phyloP scores from a whole-genome alignment of 805 yeast genomes.

The Lipomyces sp. region DNA sequence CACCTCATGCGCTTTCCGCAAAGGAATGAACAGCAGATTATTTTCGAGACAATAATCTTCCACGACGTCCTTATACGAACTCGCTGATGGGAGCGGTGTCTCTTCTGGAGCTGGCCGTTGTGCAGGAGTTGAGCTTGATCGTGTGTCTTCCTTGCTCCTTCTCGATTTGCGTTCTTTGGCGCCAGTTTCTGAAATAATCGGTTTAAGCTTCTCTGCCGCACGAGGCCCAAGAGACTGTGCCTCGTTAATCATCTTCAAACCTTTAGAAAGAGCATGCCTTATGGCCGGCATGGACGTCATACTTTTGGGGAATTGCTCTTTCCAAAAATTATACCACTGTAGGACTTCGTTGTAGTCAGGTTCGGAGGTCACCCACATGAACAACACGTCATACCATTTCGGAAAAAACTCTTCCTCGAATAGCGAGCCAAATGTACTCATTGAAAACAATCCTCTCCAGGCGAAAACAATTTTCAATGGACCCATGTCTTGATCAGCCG shows the following conservation, averaged over 20 bases:
- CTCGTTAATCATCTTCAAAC: slow-evolving; percentile 38
- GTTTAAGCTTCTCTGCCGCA: slow-evolving; percentile 21
- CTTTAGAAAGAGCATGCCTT: slow-evolving; percentile 27
- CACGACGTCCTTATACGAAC: slow-evolving; percentile 62
- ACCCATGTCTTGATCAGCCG: slow-evolving; percentile 31
- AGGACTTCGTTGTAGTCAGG: slow-evolving; percentile 33
- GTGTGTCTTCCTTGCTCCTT: neutral
- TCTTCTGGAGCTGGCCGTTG: slow-evolving; percentile 3
- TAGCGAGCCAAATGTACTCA: slow-evolving; percentile 30
- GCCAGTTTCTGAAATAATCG: slow-evolving; percentile 1
- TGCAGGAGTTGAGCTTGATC: slow-evolving; percentile 21
- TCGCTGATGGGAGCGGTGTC: slow-evolving; percentile 39
- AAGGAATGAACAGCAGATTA: slow-evolving; percentile 45
- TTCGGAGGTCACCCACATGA: slow-evolving; percentile 34
- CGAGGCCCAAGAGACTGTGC: slow-evolving; percentile 33
- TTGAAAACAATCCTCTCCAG: slow-evolving; percentile 33
- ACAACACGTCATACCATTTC: slow-evolving; percentile 38
- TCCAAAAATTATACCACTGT: slow-evolving; percentile 39
- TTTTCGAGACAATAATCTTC: slow-evolving; percentile 55
- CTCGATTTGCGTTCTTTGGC: neutral
- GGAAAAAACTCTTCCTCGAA: slow-evolving; percentile 43
- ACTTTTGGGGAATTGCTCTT: slow-evolving; percentile 30
- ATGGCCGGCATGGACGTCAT: slow-evolving; percentile 19
- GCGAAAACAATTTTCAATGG: slow-evolving; percentile 28
- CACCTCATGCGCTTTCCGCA: slow-evolving; percentile 37